Base-by-base conservation (phyloP, 78 protist species). In the Corallochytrium limacisporum region DNA sequence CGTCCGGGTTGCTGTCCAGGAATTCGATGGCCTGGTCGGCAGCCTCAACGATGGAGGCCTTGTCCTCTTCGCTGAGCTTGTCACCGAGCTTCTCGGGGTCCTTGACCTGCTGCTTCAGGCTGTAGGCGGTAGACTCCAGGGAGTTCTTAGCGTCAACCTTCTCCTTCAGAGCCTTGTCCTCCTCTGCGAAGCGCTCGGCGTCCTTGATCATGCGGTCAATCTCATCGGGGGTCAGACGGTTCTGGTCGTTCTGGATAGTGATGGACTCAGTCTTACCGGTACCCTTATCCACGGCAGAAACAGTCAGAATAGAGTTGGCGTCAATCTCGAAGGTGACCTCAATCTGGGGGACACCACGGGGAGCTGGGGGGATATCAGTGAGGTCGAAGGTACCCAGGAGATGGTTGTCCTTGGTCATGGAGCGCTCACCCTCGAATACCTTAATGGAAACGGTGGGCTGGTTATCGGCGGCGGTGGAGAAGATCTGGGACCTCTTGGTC, bases 351-450 rank as follows among this genome's bases (percentile, higher is more conserved):
- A 81, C 78, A 26, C 98, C 98, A 36, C 96, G 81, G 12, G 86
- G 80, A 13, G 93, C 91, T 7, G 94, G 91, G 24, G 96, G 91
- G 46, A 95, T 92, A 65, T 89, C 87, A 16, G 48, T 38, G 54
- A 87, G 79, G 32, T 75, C 83, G 75, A 95, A 95, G 66, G 72
- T 63, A 33, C 97, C 99, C 47, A 96, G 82, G 32, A 65, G 66
- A 73, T 84, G 78, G 87, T 86, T 84, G 79, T 90, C 94, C 85
- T 79, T 83, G 55, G 91, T 83, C 92, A 84, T 77, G 22, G 82
- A 48, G 10, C 95, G 95, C 81, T 92, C 98, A n/a, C 99, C 99
- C 84, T 96, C 95, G 81, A 72, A 92, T 46, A 91, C 96, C 72
- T 89, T 87, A 72, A 91, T 91, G 72, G 53, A 26, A 29, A 95